phyloP scores from a whole-genome alignment of 208 protist species.

The Crithidia brevicula region DNA sequence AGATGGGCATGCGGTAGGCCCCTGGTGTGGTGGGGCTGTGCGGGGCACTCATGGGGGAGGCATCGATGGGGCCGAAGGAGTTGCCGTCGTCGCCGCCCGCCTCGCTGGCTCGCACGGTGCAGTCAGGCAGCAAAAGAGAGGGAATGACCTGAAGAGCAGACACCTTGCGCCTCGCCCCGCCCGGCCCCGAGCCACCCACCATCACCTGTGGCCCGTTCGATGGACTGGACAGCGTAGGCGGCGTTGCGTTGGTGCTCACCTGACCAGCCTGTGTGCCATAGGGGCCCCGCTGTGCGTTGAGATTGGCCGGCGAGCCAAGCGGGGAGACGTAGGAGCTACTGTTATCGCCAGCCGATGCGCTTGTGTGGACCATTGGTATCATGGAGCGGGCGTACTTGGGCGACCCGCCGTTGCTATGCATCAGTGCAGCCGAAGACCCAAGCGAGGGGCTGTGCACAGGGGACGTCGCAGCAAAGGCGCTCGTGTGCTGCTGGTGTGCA shows the following conservation, averaged over 20 bases:
- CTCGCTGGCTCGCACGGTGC: background rate
- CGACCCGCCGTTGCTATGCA: background rate
- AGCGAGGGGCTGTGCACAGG: slow-evolving; percentile 16
- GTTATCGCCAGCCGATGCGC: slow-evolving; percentile 9
- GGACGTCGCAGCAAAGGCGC: slow-evolving; percentile 17
- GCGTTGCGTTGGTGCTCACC: background rate
- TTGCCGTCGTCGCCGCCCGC: slow-evolving; percentile 4
- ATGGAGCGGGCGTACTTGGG: background rate
- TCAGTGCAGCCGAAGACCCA: background rate
- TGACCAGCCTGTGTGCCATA: background rate
- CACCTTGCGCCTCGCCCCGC: background rate
- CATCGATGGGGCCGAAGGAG: background rate
- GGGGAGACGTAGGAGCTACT: slow-evolving; percentile 14
- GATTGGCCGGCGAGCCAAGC: slow-evolving; percentile 9
- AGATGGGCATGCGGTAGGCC: slow-evolving; percentile 9
- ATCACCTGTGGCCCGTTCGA: slow-evolving; percentile 6
- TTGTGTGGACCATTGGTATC: background rate
- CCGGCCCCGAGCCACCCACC: too few species aligned
- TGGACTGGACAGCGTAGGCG: slow-evolving; percentile 12
- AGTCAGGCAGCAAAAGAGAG: slow-evolving; percentile 16
- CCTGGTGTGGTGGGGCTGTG: slow-evolving; percentile 14
- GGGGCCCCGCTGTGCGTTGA: slow-evolving; percentile 4
- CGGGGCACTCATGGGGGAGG: slow-evolving; percentile 2
- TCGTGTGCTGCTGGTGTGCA: slow-evolving; percentile 11
- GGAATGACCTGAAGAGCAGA: background rate